Conservation (phyloP, 495 filamentous ascomycete genomes). For the Lasiosphaeris hirsuta region DNA sequence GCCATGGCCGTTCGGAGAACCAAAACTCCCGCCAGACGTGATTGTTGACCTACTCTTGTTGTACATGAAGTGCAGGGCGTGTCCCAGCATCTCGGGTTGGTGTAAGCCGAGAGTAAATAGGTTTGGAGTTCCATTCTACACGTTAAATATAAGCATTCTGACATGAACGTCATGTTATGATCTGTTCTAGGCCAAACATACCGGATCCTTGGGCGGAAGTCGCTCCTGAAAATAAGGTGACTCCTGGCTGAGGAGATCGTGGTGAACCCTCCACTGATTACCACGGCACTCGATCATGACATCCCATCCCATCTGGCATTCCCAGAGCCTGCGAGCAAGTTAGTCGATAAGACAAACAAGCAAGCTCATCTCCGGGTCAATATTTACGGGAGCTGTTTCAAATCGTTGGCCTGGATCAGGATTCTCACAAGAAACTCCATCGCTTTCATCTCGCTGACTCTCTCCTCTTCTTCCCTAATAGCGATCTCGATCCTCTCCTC, state of each 20-base stretch:
- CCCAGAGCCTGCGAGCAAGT: conserved; percentile 15
- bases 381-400: too few relatives aligned
- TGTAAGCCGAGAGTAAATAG: background rate
- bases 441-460: too few relatives aligned
- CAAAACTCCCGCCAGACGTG: background rate
- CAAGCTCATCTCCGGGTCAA: too few relatives aligned
- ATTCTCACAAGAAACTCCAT: too few relatives aligned
- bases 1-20: background rate
- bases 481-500: too few relatives aligned
- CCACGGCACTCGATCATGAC: conserved; percentile 14
- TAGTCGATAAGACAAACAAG: too few relatives aligned
- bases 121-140: too few relatives aligned
- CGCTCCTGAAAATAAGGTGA: conserved; percentile 13
- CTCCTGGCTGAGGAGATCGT: conserved; percentile 21
- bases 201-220: conserved; percentile 14
- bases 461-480: too few relatives aligned
- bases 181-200: conserved; percentile 3
- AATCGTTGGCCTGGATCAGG: too few relatives aligned
- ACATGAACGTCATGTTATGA: too few relatives aligned
- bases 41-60: conserved; percentile 10
- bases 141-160: too few relatives aligned
- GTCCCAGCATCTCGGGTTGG: conserved; percentile 2
- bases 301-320: conserved; percentile 17
- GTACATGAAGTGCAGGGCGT: conserved; percentile 26
- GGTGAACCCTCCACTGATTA: conserved; percentile 15